Base-by-base conservation (phyloP, 176 grass and related monocot genomes). In the Alloteropsis semialata region DNA sequence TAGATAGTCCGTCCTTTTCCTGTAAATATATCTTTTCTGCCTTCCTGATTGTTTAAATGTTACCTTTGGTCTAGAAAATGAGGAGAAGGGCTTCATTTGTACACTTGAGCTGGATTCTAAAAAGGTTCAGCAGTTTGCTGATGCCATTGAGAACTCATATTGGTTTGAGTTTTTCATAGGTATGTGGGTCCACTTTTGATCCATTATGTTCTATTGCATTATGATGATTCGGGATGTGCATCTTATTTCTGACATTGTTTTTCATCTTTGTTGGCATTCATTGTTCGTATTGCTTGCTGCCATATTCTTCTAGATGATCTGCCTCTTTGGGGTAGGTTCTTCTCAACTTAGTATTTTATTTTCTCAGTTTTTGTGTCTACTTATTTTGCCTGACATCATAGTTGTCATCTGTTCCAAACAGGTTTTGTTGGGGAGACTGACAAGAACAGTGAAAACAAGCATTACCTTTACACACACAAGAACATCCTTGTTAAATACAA, bases 111-210 rank as follows among this genome's bases (percentile, higher is more conserved):
- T 93, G 68, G 92, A 98, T 95, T 51, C 89, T 67, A 72, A 88
- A 50, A 98, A 93, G 78, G 85, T 87, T 57, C 87, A 91, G 73
- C 90, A 95, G 51, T 98, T 98, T 90, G 81, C 85, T 49, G 92
- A 98, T 91, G 96, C 96, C 74, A 92, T 98, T 72, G 92, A 90
- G 57, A 92, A 49, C 80, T 92, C 87, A 22, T 98, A 98, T 86
- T 98, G 96, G 96, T 98, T 93, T 53, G 96, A 98, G 71, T 93
- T 98, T 72, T 98, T 98, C 85, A 98, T 98, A 77, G 96, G 96
- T 98, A 85, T 75, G 51, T 79, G 33, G 21, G 50, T 86, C 21
- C 42, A 54, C 86, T 17, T 77, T 84, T 92, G 4, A 61, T 66
- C 5, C 10, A 49, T 65, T 84, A 30, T 74, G 22, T 76, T 79